phyloP scores from a whole-genome alignment of 208 protist genomes.

The Trypanosoma brucei region DNA sequence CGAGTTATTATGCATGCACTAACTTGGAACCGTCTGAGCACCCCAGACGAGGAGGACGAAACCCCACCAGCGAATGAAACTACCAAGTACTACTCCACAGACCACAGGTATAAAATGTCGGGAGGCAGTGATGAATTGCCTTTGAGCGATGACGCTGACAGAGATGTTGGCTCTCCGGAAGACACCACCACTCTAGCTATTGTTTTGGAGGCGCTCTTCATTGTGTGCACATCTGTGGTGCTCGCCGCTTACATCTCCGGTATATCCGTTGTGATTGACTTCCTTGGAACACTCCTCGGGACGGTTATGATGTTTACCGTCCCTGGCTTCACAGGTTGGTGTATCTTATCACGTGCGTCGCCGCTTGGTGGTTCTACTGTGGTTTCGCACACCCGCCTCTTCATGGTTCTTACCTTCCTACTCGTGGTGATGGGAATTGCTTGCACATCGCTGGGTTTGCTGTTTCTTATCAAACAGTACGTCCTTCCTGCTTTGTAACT shows the following conservation, averaged over 20 bases:
- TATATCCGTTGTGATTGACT: constrained; percentile 64
- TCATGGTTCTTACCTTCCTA: constrained; percentile 28
- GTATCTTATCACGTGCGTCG: constrained; percentile 33
- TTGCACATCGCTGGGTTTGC: constrained; percentile 33
- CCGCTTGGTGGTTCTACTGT: constrained; percentile 1
- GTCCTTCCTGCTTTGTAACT: background rate
- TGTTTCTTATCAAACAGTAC: constrained; percentile 28
- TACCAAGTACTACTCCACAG: background rate
- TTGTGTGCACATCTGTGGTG: constrained; percentile 44
- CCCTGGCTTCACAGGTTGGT: constrained; percentile 52
- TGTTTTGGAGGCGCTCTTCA: constrained; percentile 51
- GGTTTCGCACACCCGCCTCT: constrained; percentile 17
- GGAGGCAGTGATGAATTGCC: background rate
- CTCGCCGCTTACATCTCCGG: constrained; percentile 46
- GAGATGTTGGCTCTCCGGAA: constrained; percentile 65
- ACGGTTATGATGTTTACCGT: constrained; percentile 59
- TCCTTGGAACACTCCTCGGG: constrained; percentile 58
- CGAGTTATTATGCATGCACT: constrained; percentile 51
- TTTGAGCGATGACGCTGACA: constrained; percentile 25
- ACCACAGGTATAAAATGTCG: background rate
- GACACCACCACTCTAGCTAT: constrained; percentile 63
- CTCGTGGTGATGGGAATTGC: constrained; percentile 29
- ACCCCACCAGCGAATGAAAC: background rate
- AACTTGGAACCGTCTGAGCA: constrained; percentile 21
- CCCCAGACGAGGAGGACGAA: too few relatives aligned